Base-by-base conservation (phyloP, 2,329 filamentous ascomycete species). In the Fusarium redolens region DNA sequence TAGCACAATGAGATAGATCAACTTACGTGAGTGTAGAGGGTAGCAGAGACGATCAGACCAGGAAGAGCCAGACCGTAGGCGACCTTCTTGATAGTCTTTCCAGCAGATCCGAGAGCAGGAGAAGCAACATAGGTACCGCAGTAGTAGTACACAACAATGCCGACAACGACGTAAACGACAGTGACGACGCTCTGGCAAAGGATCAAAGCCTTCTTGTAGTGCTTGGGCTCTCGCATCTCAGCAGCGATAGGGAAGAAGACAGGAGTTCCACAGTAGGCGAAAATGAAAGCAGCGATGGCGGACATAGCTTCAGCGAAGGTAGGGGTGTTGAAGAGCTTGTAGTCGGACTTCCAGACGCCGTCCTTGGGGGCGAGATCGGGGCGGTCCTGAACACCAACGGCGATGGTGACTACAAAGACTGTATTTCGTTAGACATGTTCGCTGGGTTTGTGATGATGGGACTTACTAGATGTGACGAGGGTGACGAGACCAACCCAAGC, bases 21-120 rank as follows among this genome's bases (percentile, higher is more conserved):
- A 74, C 78, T 75, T 69, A 79, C 72, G 52, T 81, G 79, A 41
- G 73, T 71, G 31, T 79, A 70, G 3, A 81, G 68, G 7, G 72
- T 77, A 4, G 74, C 74, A 8, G 77, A 76, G 9, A 78, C 79
- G 3, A 79, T 57, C 0, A 81, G 72, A 28, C 79, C 79, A 1
- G 79, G 79, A 7, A 81, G 66, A 17, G 79, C 79, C 0, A 81
- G 56, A 3, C 83, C 85, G 56, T 87, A 87, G 61, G 77, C 80
- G 22, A 86, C 72, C 68, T 82, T 86, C 79, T 86, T 86, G 57
- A 85, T 77, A 1, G 75, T 67, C 3, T 58, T 33, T 9, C 85
- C 85, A 3, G 84, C 85, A 7, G 83, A 85, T 12, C 85, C 85
- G 7, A 87, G 81, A n/a, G 85, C 84, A 0, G 85, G 85, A 0